Evolutionary conservation across 78 protist species (phyloP), one percentile per base, ranked within the genome.

Genomic region (Dictyostelium intermedium): DNA sequence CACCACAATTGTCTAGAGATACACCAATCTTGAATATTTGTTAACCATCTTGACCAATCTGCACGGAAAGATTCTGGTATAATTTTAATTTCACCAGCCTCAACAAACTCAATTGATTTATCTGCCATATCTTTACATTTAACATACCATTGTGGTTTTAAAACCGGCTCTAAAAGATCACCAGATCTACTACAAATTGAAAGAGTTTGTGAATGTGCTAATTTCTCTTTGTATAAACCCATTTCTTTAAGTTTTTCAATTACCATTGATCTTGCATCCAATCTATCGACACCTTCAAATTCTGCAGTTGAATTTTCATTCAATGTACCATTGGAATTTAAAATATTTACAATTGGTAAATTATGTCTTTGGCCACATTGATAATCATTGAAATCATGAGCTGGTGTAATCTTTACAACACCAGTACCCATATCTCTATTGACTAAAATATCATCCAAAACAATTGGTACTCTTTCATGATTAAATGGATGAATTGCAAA

Each of bases 1-100:
- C 99, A 99, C 99, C 99, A 99, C 34, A 99, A 96, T 93, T 99
- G 99, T 5, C 99, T 91, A 4, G 99, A 98, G 56, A 99, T 86
- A 94, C 99, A 99, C 99, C 99, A 98, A n/a, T 97, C 99, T 35
- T 83, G 91, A 66, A 96, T 95, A 92, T 97, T 91, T 11, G 74
- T 91, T 8, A 94, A 43, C 96, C 96, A 94, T 32, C 93, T 20
- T 18, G 18, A 43, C 96, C 96, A 94, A 60, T 81, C 79, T 18
- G 53, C 80, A 61, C 79, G 25, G 35, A 47, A 56, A 34, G 27
- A 3, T 45, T 35, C 84, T 53, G 99, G 99, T 16, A 92, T 23
- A 16, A 99, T 63, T 37, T 76, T 39, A 72, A 98, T 92, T 25
- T 91, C 76, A 35, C 95, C 97, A 27, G 8, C 6, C 41, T 69